Conservation (phyloP, 2,329 filamentous ascomycete species). For the Neoscytalidium dimidiatum region DNA sequence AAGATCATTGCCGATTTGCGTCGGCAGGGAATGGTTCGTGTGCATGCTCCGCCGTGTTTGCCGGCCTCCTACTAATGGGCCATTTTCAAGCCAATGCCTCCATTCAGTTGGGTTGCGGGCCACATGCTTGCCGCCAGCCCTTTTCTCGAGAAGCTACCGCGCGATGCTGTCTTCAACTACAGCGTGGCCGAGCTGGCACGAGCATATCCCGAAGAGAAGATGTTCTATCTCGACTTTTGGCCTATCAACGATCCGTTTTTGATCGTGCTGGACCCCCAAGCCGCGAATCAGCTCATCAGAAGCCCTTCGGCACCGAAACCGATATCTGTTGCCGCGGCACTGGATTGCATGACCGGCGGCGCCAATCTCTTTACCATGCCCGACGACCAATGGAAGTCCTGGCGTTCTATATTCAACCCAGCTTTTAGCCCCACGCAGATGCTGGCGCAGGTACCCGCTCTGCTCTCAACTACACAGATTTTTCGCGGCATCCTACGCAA, state of each 20-base stretch:
- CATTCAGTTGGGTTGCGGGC: not conserved
- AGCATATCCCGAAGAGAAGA: not conserved
- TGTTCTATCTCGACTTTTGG: conserved; percentile 15
- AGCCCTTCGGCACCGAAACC: not conserved
- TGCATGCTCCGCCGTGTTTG: not conserved
- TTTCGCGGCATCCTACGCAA: conserved; percentile 21
- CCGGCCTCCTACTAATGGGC: not conserved
- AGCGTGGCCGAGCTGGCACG: not conserved
- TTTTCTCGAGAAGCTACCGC: not conserved
- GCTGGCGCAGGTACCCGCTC: conserved; percentile 23
- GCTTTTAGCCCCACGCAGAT: conserved; percentile 26
- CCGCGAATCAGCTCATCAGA: not conserved
- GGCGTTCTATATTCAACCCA: conserved; percentile 26
- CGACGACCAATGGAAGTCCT: conserved; percentile 26
- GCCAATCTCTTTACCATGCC: conserved; percentile 18
- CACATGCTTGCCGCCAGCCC: not conserved
- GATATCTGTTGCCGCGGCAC: not conserved
- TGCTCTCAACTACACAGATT: conserved; percentile 26
- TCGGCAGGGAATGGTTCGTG: not conserved
- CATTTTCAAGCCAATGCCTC: not conserved
- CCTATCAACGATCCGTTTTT: not conserved
- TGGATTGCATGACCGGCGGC: not conserved
- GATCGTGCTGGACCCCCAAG: not conserved
- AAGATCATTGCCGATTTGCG: not conserved
- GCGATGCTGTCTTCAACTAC: conserved; percentile 1